Evolutionary conservation across 495 filamentous ascomycete species (phyloP), one percentile per base, ranked within the genome.

Genomic region (Staphylotrichum tortipilum): DNA sequence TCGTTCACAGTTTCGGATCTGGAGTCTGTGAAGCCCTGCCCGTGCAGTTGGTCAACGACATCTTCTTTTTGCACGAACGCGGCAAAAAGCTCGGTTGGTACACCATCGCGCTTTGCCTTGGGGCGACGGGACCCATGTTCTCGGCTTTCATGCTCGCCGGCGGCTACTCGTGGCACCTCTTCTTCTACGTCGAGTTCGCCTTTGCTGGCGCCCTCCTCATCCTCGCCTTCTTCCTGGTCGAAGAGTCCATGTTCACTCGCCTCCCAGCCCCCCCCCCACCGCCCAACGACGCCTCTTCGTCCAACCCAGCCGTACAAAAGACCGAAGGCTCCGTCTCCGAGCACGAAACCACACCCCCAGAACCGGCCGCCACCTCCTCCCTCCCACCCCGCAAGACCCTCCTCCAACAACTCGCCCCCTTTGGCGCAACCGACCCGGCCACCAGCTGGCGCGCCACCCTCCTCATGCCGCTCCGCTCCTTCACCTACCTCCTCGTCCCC

Each of bases 71-170:
- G 1, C 79, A 85, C 57, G 80, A 84, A 54, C 70, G 82, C 37
- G 81, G 81, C 21, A 76, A 77, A 33, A 80, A 80, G 57, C 80
- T 84, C 49, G 83, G 80, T 0, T 67, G 83, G 11, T 84, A 84
- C 59, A 68, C 65, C 3, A 54, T 62, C 55, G 52, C 30, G 35
- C 54, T 66, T 36, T 65, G 60, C 38, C 60, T 70, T 19, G 64
- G 66, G 1, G 50, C 64, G 0, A 59, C 66, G 8, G 59, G 62
- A 3, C 58, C 68, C 2, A 59, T 68, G 28, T 63, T 65, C n/a
- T 62, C 66, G 8, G 68, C 62, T 18, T 66, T 67, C 36, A 68
- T 70, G 68, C 57, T 68, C 3, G 48, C 50, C 15, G 64, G 55
- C 5, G 47, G 58, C 19, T 58, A 62, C 24, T 67, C 65, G 1